Base-by-base conservation (phyloP, 2,329 filamentous ascomycete species). In the Penicillium paneum region DNA sequence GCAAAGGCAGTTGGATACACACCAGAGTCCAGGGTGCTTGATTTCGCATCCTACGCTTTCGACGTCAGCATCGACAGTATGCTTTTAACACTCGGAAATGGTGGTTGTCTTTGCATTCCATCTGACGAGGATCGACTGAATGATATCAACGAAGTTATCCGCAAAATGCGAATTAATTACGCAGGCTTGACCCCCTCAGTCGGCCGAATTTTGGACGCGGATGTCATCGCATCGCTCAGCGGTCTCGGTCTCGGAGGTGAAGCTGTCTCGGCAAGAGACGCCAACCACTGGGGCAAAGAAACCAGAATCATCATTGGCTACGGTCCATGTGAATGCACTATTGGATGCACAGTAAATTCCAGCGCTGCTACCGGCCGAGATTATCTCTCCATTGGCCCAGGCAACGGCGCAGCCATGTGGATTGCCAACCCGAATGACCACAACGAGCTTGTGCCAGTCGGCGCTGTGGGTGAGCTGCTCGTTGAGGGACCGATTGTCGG, bases 31-130 rank as follows among this genome's bases (percentile, higher is more conserved):
- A 77, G 87, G 3, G 83, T 87, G 12, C 79, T 85, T n/a, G 80
- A 83, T 56, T 78, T 83, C 54, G 81, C 81, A 0, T 81, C 79
- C 2, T 82, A 79, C 62, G 78, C 78, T 15, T 79, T 81, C 47
- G 81, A 84, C 58, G 75, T 81, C 34, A 76, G 78, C 46, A 71
- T 84, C 40, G 71, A 78, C 28, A 82, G 83, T 61, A 78, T 83
- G 42, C 78, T 84, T 46, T 76, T 79, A 1, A 81, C 83, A 0
- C 71, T 86, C 5, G 71, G 78, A 2, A 72, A 80, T 32, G 84
- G 84, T 6, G 83, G 81, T 0, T 85, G 81, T 39, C 75, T 87
- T 8, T 86, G 84, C 54, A 76, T 86, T 1, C 83, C 84, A 0
- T 78, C 78, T 0, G 71, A 79, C 0, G 65, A 75, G 5, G 78